These are phyloP conservation scores for Gastrodia elata DNA, from an alignment of 106 monocot genomes.

Conservation along the genomic window DNA sequence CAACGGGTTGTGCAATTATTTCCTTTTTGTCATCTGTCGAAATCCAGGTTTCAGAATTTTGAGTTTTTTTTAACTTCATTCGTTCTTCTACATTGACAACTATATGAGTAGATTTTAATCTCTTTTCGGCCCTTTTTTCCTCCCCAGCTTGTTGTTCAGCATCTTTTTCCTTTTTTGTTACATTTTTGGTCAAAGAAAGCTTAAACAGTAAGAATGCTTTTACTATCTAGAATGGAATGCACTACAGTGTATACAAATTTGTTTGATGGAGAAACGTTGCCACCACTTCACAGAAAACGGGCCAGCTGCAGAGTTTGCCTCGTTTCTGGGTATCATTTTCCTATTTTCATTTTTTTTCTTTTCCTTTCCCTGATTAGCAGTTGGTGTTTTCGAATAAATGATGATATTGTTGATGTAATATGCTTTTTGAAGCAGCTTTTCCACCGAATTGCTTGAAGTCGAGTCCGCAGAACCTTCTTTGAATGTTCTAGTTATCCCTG, in stretches of 20 bases:
- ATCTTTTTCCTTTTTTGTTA: not conserved
- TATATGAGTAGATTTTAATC: not conserved
- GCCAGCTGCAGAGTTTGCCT: constrained; percentile 11
- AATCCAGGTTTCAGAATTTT: not conserved
- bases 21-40: not conserved
- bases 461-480: constrained; percentile 31
- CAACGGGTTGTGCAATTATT: not conserved
- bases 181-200: not conserved
- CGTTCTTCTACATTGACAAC: not conserved
- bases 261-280: constrained; percentile 19
- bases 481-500: constrained; percentile 64
- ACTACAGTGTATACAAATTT: not conserved
- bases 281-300: constrained; percentile 13
- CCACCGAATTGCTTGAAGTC: constrained; percentile 50
- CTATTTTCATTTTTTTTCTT: not conserved
- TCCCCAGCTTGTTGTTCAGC: not conserved
- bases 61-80: not conserved
- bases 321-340: constrained; percentile 24
- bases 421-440: constrained; percentile 21
- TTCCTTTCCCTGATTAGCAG: not conserved
- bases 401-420: not conserved
- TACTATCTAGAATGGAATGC: constrained; percentile 1
- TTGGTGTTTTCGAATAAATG: not conserved
- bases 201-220: not conserved
- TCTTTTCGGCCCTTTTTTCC: not conserved